A percentile compares a stretch with the other conserved stretches of the same genome.
phyloP scores from a whole-genome alignment of 2,329 filamentous ascomycete species.

The Calonectria montana region DNA sequence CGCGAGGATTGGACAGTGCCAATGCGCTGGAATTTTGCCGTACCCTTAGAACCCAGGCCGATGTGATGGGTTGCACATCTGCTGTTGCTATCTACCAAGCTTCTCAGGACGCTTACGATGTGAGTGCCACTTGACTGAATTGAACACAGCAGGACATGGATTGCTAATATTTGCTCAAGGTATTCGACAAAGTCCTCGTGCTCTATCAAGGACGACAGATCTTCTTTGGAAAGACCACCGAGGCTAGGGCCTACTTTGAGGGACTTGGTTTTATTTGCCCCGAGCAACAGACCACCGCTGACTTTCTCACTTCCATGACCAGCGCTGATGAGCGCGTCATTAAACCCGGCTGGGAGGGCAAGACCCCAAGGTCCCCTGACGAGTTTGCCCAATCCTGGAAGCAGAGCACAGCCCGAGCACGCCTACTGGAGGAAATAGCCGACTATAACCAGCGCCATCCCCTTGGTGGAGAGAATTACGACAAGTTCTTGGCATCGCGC shows the following conservation, averaged over 20 bases:
- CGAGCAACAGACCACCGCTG: slow-evolving; percentile 70
- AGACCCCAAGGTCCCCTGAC: slow-evolving; percentile 48
- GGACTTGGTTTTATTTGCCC: slow-evolving; percentile 66
- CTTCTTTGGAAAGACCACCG: slow-evolving; percentile 48
- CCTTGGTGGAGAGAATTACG: slow-evolving; percentile 32
- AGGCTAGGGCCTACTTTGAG: slow-evolving; percentile 41
- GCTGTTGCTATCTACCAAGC: slow-evolving; percentile 75
- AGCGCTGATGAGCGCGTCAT: slow-evolving; percentile 47
- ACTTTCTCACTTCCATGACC: slow-evolving; percentile 72
- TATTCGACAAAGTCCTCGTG: slow-evolving; percentile 76
- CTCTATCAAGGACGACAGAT: slow-evolving; percentile 76
- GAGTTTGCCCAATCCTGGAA: slow-evolving; percentile 50
- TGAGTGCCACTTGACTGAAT: slow-evolving; percentile 6
- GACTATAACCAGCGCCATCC: slow-evolving; percentile 40
- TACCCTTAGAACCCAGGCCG: slow-evolving; percentile 68
- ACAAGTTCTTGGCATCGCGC: slow-evolving; percentile 32
- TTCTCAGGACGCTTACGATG: slow-evolving; percentile 49
- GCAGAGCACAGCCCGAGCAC: slow-evolving; percentile 32
- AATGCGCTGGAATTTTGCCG: slow-evolving; percentile 74
- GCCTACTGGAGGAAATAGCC: slow-evolving; percentile 44
- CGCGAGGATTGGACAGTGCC: slow-evolving; percentile 70
- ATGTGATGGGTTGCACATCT: slow-evolving; percentile 67
- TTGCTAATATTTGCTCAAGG: slow-evolving; percentile 48
- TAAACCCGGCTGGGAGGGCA: slow-evolving; percentile 45
- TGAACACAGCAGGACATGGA: slow-evolving; percentile 31